A percentile compares a stretch with the other conserved stretches of the same genome.
phyloP scores from a whole-genome alignment of 2,329 filamentous ascomycete genomes.

The Juglanconis sp. region DNA sequence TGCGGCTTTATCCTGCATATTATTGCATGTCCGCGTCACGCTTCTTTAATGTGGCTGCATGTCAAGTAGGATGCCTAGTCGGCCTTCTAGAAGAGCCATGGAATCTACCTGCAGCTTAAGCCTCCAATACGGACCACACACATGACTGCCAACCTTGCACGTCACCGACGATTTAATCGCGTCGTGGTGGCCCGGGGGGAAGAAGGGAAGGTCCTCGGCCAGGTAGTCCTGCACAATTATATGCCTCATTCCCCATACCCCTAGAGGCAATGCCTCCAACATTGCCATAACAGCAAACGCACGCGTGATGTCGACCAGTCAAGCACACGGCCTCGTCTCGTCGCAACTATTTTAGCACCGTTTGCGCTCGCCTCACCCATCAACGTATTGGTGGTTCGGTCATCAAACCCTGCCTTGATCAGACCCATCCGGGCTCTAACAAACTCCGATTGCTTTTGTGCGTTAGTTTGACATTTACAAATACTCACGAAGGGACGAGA shows the following conservation, averaged over 20 bases:
- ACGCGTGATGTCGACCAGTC: constrained; percentile 3
- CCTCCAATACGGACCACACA: constrained; percentile 1
- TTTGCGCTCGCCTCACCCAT: constrained; percentile 12
- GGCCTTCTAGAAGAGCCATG: constrained; percentile 10
- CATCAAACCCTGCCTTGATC: constrained; percentile 5
- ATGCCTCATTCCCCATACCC: constrained; percentile 7
- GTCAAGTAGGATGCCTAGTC: constrained; percentile 7
- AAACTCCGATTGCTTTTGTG: background rate
- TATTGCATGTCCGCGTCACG: constrained; percentile 6
- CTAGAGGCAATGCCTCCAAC: constrained; percentile 1
- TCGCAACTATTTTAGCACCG: background rate
- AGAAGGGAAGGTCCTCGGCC: background rate
- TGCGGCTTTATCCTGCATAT: background rate
- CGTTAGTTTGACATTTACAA: background rate
- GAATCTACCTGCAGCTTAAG: constrained; percentile 13
- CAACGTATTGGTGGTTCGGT: background rate
- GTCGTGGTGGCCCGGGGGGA: background rate
- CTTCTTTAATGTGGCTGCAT: background rate
- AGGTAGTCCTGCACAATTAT: constrained; percentile 9
- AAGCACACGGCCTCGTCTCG: constrained; percentile 1
- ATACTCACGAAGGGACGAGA: constrained; percentile 4
- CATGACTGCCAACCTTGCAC: constrained; percentile 1
- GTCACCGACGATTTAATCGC: constrained; percentile 1
- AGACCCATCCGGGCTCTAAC: background rate
- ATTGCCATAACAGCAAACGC: constrained; percentile 11